Evolutionary conservation across 169 alveolate species (phyloP).

Genomic region (Theileria orientalis): DNA sequence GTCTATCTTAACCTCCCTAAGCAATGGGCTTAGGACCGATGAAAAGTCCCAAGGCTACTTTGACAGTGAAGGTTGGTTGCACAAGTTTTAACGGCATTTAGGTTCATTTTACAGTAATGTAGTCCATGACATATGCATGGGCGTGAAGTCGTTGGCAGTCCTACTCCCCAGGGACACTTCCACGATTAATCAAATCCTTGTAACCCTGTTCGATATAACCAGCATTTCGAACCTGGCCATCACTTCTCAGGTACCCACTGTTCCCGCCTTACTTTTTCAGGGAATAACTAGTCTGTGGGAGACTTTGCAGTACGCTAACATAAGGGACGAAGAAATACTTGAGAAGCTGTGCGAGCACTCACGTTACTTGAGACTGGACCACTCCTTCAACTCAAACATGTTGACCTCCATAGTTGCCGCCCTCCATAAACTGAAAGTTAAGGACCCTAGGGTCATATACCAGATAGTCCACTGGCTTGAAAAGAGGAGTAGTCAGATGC

Average conservation of each 20-base stretch:
- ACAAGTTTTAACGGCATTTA: neutral
- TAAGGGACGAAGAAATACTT: constrained; percentile 58
- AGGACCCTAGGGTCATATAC: constrained; percentile 72
- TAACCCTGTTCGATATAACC: constrained; percentile 15
- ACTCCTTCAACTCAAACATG: constrained; percentile 77
- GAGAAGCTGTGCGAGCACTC: constrained; percentile 73
- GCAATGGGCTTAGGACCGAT: constrained; percentile 5
- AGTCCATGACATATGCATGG: constrained; percentile 61
- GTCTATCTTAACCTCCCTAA: constrained; percentile 22
- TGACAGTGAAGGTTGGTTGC: constrained; percentile 38
- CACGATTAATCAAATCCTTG: constrained; percentile 16
- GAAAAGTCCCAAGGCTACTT: constrained; percentile 17
- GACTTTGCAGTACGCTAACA: constrained; percentile 56
- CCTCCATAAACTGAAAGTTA: constrained; percentile 53
- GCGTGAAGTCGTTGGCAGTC: constrained; percentile 52
- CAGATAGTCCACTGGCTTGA: constrained; percentile 76
- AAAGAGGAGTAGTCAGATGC: constrained; percentile 73
- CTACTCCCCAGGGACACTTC: constrained; percentile 49
- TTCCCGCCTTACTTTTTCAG: constrained; percentile 26
- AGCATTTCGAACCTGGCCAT: constrained; percentile 21
- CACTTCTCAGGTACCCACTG: constrained; percentile 48
- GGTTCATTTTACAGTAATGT: constrained; percentile 52
- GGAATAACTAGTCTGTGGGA: constrained; percentile 81
- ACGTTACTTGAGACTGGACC: constrained; percentile 75
- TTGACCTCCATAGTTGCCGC: constrained; percentile 66